Percentiles rank a stretch among this genome's conserved stretches.
Conservation (phyloP, 2,329 filamentous ascomycete genomes). For the Cytospora chrysosperma region DNA sequence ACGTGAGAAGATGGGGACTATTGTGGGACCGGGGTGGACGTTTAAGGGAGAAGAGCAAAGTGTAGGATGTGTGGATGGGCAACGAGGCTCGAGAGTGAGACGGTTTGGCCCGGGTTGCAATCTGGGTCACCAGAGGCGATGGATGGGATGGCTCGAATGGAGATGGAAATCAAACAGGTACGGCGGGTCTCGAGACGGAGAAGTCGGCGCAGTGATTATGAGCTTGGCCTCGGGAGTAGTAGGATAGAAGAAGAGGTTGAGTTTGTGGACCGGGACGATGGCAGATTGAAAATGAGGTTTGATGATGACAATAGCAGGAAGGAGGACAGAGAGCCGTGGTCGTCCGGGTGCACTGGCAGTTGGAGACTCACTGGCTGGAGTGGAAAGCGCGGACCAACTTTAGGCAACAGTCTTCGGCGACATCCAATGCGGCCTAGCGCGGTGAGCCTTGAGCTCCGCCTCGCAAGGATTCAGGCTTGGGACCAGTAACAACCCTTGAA, state of each 20-base stretch:
- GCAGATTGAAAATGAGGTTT: neutral
- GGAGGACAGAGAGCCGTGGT: neutral
- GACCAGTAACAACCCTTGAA: neutral
- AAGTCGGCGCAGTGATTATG: neutral
- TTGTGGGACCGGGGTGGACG: neutral
- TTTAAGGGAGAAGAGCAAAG: neutral
- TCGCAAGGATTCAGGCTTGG: constrained; percentile 10
- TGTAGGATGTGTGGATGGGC: constrained; percentile 3
- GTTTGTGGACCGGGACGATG: neutral
- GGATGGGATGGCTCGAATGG: neutral
- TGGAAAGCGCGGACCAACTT: constrained; percentile 12
- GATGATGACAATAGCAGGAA: neutral
- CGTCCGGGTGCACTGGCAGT: neutral
- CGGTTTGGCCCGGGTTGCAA: constrained; percentile 10
- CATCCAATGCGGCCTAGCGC: constrained; percentile 9
- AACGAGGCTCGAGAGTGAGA: constrained; percentile 14
- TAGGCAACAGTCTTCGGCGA: constrained; percentile 15
- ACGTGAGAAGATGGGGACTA: neutral
- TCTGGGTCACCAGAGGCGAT: neutral
- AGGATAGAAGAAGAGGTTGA: neutral
- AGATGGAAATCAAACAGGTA: neutral
- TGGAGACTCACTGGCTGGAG: neutral
- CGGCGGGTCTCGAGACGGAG: neutral
- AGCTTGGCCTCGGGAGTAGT: neutral
- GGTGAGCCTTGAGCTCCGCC: constrained; percentile 14